Evolutionary conservation across 2,329 filamentous ascomycete species (phyloP), one percentile per base, ranked within the genome.

Genomic region (Capronia americana): DNA sequence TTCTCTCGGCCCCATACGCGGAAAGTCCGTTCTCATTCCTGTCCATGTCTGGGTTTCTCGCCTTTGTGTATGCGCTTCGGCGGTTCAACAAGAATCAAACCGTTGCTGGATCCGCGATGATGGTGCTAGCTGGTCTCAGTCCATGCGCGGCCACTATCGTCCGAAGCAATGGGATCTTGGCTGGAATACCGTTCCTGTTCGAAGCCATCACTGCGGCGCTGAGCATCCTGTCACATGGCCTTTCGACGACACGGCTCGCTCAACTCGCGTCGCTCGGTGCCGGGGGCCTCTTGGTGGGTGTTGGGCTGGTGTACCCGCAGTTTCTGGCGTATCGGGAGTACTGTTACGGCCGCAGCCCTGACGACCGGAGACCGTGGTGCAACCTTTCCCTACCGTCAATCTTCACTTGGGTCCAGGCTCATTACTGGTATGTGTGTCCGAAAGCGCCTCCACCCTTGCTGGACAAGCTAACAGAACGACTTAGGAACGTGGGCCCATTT

Each of bases 161-260:
- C 68, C 89, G 95, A 64, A 92, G 90, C 74, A 99, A 99, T 77
- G 95, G 92, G 10, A 80, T 98, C 55, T 81, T 97, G 12, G 93
- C 90, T 75, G 94, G 94, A 10, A 76, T 92, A 2, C 80, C 93
- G 2, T 91, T 96, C 74, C 86, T 90, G 30, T 86, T 85, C 69
- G 89, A 92, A 74, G 82, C 84, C 8, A 56, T 84, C 6, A 66
- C 77, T 17, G 77, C 79, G 8, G 70, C 85, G 0, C 73, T 77
- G 24, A 75, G 80, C 51, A 74, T 87, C 30, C 74, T 82, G 17
- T 70, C 57, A 41, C 80, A 70, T 34, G 79, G 74, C 66, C 67
- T 74, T 23, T 76, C 74, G 1, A 48, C 81, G 20, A 72, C 75
- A 12, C 78, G 80, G 12, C 51, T 88, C 2, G 79, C 86, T 28